These are phyloP conservation scores for Cladophialophora bantiana DNA, from an alignment of 2,329 filamentous ascomycete species.

Conservation along the genomic window DNA sequence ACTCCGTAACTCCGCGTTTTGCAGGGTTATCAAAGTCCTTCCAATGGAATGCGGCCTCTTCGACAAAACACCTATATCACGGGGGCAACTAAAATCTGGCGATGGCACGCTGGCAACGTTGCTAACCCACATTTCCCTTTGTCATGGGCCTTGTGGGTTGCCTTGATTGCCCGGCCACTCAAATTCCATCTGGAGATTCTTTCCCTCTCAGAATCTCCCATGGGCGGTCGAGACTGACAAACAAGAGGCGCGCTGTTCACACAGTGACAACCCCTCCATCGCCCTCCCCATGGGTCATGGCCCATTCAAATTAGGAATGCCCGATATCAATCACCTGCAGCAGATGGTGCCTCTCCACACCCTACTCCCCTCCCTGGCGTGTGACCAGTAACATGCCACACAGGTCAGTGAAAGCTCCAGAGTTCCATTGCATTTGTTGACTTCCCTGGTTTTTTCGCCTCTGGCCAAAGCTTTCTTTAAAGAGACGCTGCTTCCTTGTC, in stretches of 20 bases:
- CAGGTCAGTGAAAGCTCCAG: constrained; percentile 5
- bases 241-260: too few species aligned
- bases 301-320: constrained; percentile 10
- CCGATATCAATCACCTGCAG: constrained; percentile 23
- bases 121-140: constrained; percentile 18
- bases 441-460: constrained; percentile 8
- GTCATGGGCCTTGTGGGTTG: neutral
- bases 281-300: constrained; percentile 6
- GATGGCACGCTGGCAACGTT: constrained; percentile 23
- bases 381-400: constrained; percentile 23
- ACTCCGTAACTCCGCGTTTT: constrained; percentile 24
- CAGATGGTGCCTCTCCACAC: constrained; percentile 10
- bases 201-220: neutral
- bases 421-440: constrained; percentile 15
- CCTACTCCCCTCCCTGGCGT: constrained; percentile 8
- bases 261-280: neutral
- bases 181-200: constrained; percentile 11
- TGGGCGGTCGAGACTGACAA: neutral
- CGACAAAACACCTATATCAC: constrained; percentile 13
- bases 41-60: constrained; percentile 13
- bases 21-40: constrained; percentile 9
- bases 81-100: constrained; percentile 23
- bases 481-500: constrained; percentile 9
- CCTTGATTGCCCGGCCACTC: constrained; percentile 11
- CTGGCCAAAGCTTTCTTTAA: constrained; percentile 22